Conservation (phyloP, 345 rosid species). For the Populus nigra region DNA sequence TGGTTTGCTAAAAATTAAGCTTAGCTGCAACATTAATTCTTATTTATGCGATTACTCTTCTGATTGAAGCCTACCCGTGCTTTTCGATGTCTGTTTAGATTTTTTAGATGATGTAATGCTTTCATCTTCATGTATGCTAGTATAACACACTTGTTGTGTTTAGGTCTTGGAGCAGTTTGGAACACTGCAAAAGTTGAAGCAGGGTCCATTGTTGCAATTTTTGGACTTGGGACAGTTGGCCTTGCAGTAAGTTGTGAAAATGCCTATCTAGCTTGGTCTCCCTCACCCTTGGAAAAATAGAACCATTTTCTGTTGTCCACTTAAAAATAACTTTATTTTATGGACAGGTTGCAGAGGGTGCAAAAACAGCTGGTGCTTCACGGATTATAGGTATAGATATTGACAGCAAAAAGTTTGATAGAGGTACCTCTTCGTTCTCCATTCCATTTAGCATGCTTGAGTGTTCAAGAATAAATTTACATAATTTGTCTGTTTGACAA, state of each 20-base stretch:
- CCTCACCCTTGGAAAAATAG: neutral
- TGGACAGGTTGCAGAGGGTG: slow-evolving; percentile 94
- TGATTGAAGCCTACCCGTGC: neutral
- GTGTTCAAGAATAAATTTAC: neutral
- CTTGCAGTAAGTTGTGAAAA: slow-evolving; percentile 71
- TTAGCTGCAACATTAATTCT: neutral
- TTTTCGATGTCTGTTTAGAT: neutral
- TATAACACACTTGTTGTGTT: neutral
- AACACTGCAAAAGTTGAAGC: slow-evolving; percentile 97
- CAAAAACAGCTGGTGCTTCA: slow-evolving; percentile 93
- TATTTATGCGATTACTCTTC: neutral
- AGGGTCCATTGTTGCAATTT: slow-evolving; percentile 85
- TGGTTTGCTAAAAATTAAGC: neutral
- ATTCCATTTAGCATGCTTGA: neutral
- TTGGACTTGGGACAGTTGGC: slow-evolving; percentile 98
- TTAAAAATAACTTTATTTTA: neutral
- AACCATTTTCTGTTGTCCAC: neutral
- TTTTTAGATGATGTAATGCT: neutral
- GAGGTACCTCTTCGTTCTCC: slow-evolving; percentile 36
- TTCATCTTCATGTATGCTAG: neutral
- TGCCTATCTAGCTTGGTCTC: neutral
- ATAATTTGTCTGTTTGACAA: neutral
- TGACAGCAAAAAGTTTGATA: slow-evolving; percentile 73
- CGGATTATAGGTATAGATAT: slow-evolving; percentile 92
- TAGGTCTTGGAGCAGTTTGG: slow-evolving; percentile 99